A percentile compares a stretch with the other conserved stretches of the same genome.
Evolutionary conservation across 257 asterid species (phyloP).

Genomic region (Dorcoceras hygrometricum): DNA sequence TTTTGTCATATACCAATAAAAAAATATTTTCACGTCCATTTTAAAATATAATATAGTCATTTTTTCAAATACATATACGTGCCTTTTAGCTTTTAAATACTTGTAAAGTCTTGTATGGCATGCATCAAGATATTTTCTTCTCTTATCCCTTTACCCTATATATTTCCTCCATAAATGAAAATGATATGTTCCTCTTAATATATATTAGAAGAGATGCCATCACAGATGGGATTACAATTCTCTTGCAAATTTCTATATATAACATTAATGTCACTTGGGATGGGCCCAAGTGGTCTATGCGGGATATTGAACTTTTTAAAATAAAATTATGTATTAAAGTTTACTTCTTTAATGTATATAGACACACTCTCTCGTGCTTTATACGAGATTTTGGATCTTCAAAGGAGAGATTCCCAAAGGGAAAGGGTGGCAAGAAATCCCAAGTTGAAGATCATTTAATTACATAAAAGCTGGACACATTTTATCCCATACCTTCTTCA

Average conservation of each 20-base stretch:
- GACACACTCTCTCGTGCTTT: no score
- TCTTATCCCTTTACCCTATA: not conserved
- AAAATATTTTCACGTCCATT: no score
- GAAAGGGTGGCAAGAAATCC: not conserved
- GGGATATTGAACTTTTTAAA: not conserved
- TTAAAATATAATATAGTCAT: not conserved
- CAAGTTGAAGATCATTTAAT: not conserved
- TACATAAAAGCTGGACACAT: not conserved
- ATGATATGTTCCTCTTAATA: no score
- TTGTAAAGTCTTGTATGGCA: not conserved
- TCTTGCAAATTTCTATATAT: no score
- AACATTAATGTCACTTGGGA: no score
- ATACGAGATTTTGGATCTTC: not conserved
- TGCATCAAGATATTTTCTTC: not conserved
- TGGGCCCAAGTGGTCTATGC: not conserved
- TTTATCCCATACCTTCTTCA: not conserved
- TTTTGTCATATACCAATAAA: not conserved
- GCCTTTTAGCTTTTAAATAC: not conserved
- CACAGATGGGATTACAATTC: no score
- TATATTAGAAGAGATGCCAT: no score
- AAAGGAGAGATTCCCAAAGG: not conserved
- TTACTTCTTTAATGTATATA: no score
- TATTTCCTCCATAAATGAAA: no score
- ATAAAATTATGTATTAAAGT: no score
- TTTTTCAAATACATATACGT: not conserved